phyloP scores from a whole-genome alignment of 768 basidiomycete species.

The Termitomyces sp. region DNA sequence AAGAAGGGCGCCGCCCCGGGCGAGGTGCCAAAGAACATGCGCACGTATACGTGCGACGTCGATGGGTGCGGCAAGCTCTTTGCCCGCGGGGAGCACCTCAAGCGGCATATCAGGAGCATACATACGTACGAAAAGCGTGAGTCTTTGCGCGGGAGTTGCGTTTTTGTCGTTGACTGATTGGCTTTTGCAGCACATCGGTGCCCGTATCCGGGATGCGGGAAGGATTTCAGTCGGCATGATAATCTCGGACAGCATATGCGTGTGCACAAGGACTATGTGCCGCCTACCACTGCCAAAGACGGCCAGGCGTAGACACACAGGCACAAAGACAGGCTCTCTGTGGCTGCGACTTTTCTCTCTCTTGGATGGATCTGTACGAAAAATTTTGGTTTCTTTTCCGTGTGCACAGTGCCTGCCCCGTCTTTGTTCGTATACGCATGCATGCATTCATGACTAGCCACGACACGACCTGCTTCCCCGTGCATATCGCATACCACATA shows the following conservation, averaged over 20 bases:
- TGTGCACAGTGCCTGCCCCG: no score
- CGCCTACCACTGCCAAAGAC: slow-evolving; percentile 18
- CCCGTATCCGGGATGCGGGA: slow-evolving; percentile 72
- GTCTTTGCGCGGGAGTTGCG: slow-evolving; percentile 20
- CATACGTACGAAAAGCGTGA: slow-evolving; percentile 83
- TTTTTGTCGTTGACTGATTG: no score
- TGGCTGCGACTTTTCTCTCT: neutral
- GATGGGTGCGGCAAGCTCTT: slow-evolving; percentile 77
- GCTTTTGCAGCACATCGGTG: slow-evolving; percentile 81
- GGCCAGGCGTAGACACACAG: slow-evolving; percentile 8
- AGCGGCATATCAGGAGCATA: slow-evolving; percentile 73
- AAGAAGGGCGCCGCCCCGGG: slow-evolving; percentile 2
- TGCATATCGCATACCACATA: no score
- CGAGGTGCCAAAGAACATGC: slow-evolving; percentile 16
- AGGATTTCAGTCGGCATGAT: slow-evolving; percentile 83
- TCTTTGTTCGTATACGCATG: no score
- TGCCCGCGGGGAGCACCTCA: slow-evolving; percentile 73
- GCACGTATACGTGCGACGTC: slow-evolving; percentile 62
- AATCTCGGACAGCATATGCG: slow-evolving; percentile 88
- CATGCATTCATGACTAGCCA: no score
- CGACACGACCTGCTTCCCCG: no score
- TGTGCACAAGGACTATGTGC: slow-evolving; percentile 58
- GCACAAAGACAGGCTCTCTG: neutral
- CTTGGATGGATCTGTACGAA: slow-evolving; percentile 4
- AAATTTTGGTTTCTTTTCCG: neutral